These are phyloP conservation scores for Diaporthe vexans DNA, from an alignment of 2,329 filamentous ascomycete genomes.

Conservation along the genomic window DNA sequence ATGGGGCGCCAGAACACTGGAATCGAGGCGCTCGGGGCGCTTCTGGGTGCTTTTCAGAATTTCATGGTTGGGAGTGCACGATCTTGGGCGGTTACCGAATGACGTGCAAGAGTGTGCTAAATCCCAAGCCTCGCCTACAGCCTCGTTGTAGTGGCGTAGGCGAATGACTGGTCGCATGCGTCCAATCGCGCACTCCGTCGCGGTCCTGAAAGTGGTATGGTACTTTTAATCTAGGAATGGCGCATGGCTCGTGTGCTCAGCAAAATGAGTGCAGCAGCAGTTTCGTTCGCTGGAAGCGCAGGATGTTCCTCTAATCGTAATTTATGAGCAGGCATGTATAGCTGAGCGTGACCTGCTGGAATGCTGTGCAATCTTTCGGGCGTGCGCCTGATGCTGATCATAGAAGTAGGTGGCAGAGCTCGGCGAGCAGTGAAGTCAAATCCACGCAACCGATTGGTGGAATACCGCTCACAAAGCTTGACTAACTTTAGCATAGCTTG, in stretches of 20 bases:
- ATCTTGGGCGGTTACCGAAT: background rate
- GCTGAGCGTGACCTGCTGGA: slow-evolving; percentile 26
- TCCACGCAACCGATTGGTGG: slow-evolving; percentile 37
- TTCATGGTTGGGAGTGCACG: background rate
- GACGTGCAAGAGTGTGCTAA: slow-evolving; percentile 17
- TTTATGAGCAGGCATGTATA: slow-evolving; percentile 29
- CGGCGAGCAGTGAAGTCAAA: slow-evolving; percentile 36
- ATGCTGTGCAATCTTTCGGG: slow-evolving; percentile 13
- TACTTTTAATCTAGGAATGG: slow-evolving; percentile 12
- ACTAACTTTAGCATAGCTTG: slow-evolving; percentile 32
- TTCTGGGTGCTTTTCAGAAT: background rate
- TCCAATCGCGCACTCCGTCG: slow-evolving; percentile 21
- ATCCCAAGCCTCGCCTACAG: slow-evolving; percentile 36
- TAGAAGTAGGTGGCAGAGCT: slow-evolving; percentile 5
- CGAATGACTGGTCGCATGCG: slow-evolving; percentile 16
- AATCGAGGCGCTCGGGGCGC: background rate
- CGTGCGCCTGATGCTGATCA: slow-evolving; percentile 31
- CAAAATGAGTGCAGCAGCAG: background rate
- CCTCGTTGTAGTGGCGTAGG: slow-evolving; percentile 31
- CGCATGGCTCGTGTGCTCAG: slow-evolving; percentile 10
- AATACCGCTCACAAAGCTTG: slow-evolving; percentile 22
- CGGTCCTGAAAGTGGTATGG: background rate
- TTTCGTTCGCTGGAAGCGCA: slow-evolving; percentile 10
- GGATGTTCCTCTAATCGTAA: background rate
- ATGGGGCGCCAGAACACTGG: slow-evolving; percentile 4